A percentile compares a stretch with the other conserved stretches of the same genome.
These are phyloP conservation scores for Pinus tabuliformis DNA, from an alignment of 75 land plant genomes.

Conservation along the genomic window DNA sequence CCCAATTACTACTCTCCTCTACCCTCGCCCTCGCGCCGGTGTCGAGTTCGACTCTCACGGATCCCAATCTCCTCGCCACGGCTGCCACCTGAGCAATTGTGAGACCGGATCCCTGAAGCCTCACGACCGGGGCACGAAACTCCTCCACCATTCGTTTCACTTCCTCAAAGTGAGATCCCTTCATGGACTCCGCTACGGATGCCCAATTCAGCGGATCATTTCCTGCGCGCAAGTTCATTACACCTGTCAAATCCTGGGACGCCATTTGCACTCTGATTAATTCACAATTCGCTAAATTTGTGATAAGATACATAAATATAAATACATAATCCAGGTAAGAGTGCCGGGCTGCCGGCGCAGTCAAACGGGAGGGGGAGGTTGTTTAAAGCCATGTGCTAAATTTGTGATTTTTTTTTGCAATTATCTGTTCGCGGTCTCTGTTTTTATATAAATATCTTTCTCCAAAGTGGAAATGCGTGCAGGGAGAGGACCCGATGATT, in stretches of 20 bases:
- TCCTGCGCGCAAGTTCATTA: not conserved
- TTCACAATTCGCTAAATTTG: no score
- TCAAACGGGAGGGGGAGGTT: not conserved
- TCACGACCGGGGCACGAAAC: slow-evolving; percentile 13
- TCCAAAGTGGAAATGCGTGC: no score
- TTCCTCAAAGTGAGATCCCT: slow-evolving; percentile 13
- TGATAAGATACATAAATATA: no score
- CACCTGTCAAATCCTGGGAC: not conserved
- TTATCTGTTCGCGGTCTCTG: not conserved
- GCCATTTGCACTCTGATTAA: not conserved
- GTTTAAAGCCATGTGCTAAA: slow-evolving; percentile 2
- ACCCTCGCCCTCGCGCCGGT: slow-evolving; percentile 25
- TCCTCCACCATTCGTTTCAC: slow-evolving; percentile 28
- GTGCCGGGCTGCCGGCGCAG: no score
- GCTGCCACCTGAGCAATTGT: slow-evolving; percentile 41
- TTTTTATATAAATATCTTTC: no score
- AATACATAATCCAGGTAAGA: no score
- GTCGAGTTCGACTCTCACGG: not conserved
- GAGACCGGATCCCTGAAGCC: slow-evolving; percentile 23
- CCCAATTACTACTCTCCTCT: slow-evolving; percentile 71
- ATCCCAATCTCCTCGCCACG: slow-evolving; percentile 12
- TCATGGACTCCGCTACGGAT: slow-evolving; percentile 8
- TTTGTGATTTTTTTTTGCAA: not conserved
- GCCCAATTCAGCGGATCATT: slow-evolving; percentile 18
- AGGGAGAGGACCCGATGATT: no score